Base-by-base conservation (phyloP, 164 flowering plant species). In the Macadamia integrifolia region DNA sequence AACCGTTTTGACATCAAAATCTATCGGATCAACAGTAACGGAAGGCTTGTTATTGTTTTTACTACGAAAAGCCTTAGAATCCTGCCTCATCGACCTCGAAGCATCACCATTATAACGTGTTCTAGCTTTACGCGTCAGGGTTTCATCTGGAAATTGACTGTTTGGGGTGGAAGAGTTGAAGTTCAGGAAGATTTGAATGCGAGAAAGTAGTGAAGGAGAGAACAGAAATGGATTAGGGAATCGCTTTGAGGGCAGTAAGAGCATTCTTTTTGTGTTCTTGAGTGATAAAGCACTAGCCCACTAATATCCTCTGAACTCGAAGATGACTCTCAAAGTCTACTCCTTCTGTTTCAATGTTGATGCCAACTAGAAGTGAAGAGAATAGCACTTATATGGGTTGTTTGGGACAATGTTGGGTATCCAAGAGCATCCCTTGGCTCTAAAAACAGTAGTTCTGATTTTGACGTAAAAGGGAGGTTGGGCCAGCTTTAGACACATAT, bases 1-100 rank as follows among this genome's bases (percentile, higher is more conserved):
- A 0, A 91, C 84, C 2, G 87, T 71, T 60, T 61, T 46, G n/a
- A 69, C 72, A 68, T 77, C 76, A 61, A 77, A 72, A 18, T 58
- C 68, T 49, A 62, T 56, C 9, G 66, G 61, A 57, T 64, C 43
- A 53, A 18, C 17, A 31, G 73, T 17, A 53, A 58, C 30, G 28
- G 69, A 63, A 65, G 46, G 50, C 11, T 53, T 14, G 1, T 53
- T 57, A 28, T 23, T 48, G 72, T 23, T 62, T 28, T 43, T 18
- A 32, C 18, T 23, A 7, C 57, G 13, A 40, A 49, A 44, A 28
- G 29, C 52, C 6, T 6, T 14, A 48, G 57, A 43, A 53, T 23
- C 35, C 48, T 44, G 15, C 18, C 23, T 53, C 57, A 15, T 67
- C 15, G 43, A 48, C 28, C 57, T 28, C 17, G 66, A 62, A 53